Evolutionary conservation across 129 eudicot genomes (phyloP).

Genomic region (Tagetes erecta): DNA sequence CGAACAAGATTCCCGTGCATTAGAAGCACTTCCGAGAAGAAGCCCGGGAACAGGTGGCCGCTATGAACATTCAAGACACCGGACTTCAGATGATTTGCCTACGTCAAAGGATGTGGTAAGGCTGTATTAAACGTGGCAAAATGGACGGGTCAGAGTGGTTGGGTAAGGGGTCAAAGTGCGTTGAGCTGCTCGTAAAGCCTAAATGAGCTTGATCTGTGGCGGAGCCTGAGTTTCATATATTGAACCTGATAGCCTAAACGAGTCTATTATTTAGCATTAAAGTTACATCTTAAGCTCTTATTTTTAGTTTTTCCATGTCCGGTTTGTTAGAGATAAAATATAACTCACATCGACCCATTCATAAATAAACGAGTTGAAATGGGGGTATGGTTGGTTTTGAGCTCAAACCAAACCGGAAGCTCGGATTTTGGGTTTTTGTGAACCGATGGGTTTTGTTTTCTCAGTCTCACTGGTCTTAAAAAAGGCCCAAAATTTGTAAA

Average conservation of each 20-base stretch:
- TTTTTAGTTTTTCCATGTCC: too few relatives aligned
- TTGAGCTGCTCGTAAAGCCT: not conserved
- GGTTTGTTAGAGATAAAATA: not conserved
- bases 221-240: not conserved
- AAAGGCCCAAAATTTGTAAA: too few relatives aligned
- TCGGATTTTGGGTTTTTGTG: too few relatives aligned
- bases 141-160: not conserved
- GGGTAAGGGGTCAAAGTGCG: not conserved
- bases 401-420: too few relatives aligned
- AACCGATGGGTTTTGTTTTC: too few relatives aligned
- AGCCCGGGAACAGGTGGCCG: constrained; percentile 61
- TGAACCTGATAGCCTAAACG: not conserved
- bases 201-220: not conserved
- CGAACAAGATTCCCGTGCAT: constrained; percentile 82
- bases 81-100: constrained; percentile 69
- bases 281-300: not conserved
- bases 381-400: too few relatives aligned
- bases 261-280: not conserved
- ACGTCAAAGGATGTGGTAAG: constrained; percentile 92
- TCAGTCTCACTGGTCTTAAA: too few relatives aligned
- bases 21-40: constrained; percentile 81
- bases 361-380: too few relatives aligned
- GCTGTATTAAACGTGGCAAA: not conserved
- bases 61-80: constrained; percentile 64
- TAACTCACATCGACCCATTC: not conserved